Evolutionary conservation across 2,329 filamentous ascomycete species (phyloP).

Genomic region (Fusarium penzigii): DNA sequence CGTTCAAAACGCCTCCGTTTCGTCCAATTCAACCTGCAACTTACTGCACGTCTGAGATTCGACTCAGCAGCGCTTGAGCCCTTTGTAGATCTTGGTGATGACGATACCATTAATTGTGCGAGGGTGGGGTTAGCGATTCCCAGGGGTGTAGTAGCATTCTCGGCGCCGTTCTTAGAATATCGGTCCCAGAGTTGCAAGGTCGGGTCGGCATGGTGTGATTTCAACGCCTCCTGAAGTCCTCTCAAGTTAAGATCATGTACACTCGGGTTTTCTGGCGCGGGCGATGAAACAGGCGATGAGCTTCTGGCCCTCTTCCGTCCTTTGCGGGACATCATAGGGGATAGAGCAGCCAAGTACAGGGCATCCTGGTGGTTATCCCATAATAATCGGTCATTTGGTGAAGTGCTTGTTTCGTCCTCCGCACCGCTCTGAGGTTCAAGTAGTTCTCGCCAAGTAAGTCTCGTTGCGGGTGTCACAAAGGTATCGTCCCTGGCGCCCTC

Average conservation of each 20-base stretch:
- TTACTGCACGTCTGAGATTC: slow-evolving; percentile 63
- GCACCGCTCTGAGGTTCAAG: slow-evolving; percentile 45
- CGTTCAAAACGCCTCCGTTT: slow-evolving; percentile 66
- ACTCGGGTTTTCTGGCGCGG: slow-evolving; percentile 48
- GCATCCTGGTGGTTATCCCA: slow-evolving; percentile 57
- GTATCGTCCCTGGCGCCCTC: slow-evolving; percentile 25
- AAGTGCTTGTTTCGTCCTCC: slow-evolving; percentile 49
- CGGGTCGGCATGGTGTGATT: slow-evolving; percentile 70
- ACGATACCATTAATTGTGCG: slow-evolving; percentile 68
- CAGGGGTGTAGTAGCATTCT: slow-evolving; percentile 42
- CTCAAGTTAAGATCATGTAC: slow-evolving; percentile 57
- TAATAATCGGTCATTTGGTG: slow-evolving; percentile 61
- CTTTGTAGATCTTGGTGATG: slow-evolving; percentile 64
- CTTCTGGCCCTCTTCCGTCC: slow-evolving; percentile 70
- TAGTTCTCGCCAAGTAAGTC: slow-evolving; percentile 60
- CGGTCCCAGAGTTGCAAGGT: slow-evolving; percentile 77
- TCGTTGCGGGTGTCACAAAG: slow-evolving; percentile 49
- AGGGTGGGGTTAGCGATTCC: slow-evolving; percentile 58
- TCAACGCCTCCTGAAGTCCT: slow-evolving; percentile 58
- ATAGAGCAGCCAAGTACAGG: slow-evolving; percentile 43
- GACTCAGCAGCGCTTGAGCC: slow-evolving; percentile 36
- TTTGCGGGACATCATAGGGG: slow-evolving; percentile 50
- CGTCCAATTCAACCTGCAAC: slow-evolving; percentile 70
- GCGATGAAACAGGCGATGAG: slow-evolving; percentile 72
- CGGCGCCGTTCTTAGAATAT: slow-evolving; percentile 55